Conservation (phyloP, 345 rosid genomes). For the Rhodamnia argentea region DNA sequence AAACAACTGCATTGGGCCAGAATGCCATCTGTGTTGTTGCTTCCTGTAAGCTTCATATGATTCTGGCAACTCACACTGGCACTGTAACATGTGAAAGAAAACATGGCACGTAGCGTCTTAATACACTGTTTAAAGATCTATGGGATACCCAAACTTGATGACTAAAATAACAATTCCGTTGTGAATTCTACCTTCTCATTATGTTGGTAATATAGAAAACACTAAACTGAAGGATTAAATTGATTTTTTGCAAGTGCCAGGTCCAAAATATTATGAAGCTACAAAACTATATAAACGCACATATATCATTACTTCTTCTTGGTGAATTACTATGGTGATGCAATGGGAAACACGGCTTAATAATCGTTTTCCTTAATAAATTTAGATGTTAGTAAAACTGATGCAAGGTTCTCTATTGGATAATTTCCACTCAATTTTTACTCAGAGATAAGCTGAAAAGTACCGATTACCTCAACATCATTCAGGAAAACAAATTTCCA, state of each 20-base stretch:
- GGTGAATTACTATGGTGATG: background rate
- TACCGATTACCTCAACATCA: constrained; percentile 33
- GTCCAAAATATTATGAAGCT: background rate
- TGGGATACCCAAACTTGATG: background rate
- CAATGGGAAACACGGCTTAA: background rate
- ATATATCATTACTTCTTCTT: background rate
- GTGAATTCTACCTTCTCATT: background rate
- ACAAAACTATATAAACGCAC: background rate
- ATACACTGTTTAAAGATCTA: background rate
- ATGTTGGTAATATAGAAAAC: background rate
- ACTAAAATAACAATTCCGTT: background rate
- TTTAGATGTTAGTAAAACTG: background rate
- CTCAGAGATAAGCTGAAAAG: background rate
- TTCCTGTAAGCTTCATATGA: constrained; percentile 49
- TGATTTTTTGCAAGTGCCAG: background rate
- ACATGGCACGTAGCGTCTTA: background rate
- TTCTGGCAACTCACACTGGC: constrained; percentile 50
- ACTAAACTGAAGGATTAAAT: background rate
- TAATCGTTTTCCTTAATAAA: background rate
- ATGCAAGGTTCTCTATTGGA: background rate
- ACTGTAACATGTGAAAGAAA: constrained; percentile 10
- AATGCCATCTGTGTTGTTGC: constrained; percentile 53
- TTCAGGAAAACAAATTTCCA: constrained; percentile 47
- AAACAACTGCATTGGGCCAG: constrained; percentile 52
- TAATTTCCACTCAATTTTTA: background rate